phyloP scores from a whole-genome alignment of 192 early-diverging fungal genomes.

The Linderina pennispora region DNA sequence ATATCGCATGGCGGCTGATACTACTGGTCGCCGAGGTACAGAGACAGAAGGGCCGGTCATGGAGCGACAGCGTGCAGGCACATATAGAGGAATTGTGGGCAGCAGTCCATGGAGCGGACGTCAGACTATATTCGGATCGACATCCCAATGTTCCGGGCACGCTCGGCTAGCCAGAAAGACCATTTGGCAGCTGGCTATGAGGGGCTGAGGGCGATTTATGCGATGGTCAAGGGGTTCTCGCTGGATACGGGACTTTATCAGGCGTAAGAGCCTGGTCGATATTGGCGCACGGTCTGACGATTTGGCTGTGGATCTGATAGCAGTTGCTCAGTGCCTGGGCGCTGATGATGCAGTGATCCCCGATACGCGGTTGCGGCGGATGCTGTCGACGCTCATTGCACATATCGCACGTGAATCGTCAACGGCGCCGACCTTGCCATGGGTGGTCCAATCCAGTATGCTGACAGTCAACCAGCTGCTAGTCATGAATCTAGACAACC shows the following conservation, averaged over 20 bases:
- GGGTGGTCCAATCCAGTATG: conserved; percentile 1
- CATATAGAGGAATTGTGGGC: conserved; percentile 5
- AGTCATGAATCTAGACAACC: too few species aligned
- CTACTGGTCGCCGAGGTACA: conserved; percentile 2
- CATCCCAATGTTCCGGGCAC: not conserved
- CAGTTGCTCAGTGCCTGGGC: not conserved
- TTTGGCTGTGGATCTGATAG: conserved; percentile 9
- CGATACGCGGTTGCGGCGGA: conserved; percentile 25
- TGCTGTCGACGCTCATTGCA: conserved; percentile 12
- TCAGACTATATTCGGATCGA: conserved; percentile 1
- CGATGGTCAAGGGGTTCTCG: too few species aligned
- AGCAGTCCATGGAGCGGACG: conserved; percentile 1
- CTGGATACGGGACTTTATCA: too few species aligned
- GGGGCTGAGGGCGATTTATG: too few species aligned
- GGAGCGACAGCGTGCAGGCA: conserved; percentile 5
- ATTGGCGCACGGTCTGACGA: not conserved
- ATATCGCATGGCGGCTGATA: conserved; percentile 24
- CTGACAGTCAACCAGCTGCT: conserved; percentile 4
- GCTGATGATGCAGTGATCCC: conserved; percentile 3
- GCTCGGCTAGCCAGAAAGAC: too few species aligned
- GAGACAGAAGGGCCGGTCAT: conserved; percentile 1
- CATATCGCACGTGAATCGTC: conserved; percentile 1
- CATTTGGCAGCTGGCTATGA: too few species aligned
- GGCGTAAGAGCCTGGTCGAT: too few species aligned
- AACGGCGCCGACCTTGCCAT: not conserved